Conservation (phyloP, 2,329 filamentous ascomycete species). For the Hypocrella siamensis region DNA sequence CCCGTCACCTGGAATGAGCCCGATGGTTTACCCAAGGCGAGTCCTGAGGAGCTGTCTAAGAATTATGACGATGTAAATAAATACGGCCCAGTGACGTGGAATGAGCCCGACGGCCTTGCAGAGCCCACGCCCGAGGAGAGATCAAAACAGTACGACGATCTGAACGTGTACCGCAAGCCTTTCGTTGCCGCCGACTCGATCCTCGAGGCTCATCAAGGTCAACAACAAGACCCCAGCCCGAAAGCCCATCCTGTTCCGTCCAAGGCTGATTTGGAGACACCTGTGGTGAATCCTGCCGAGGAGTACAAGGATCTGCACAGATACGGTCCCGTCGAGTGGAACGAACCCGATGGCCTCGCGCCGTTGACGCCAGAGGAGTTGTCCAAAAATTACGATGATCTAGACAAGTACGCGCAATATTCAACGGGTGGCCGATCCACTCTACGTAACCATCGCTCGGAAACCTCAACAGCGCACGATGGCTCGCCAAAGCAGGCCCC, state of each 20-base stretch:
- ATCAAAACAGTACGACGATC: slow-evolving; percentile 23
- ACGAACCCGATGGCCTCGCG: slow-evolving; percentile 5
- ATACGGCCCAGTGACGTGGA: slow-evolving; percentile 19
- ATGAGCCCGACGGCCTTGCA: slow-evolving; percentile 19
- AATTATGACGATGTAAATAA: slow-evolving; percentile 22
- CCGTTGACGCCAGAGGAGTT: slow-evolving; percentile 10
- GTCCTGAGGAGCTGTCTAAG: slow-evolving; percentile 18
- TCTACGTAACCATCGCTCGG: slow-evolving; percentile 15
- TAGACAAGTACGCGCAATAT: slow-evolving; percentile 9
- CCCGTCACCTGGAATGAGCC: slow-evolving; percentile 21
- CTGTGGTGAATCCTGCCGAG: slow-evolving; percentile 1
- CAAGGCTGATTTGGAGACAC: slow-evolving; percentile 3
- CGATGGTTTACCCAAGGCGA: slow-evolving; percentile 19
- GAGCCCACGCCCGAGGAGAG: slow-evolving; percentile 17
- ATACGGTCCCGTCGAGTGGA: slow-evolving; percentile 5
- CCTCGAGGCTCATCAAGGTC: slow-evolving; percentile 5
- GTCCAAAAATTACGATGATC: slow-evolving; percentile 15
- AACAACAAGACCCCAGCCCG: slow-evolving; percentile 4
- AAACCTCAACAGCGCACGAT: slow-evolving; percentile 19
- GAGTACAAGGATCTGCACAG: slow-evolving; percentile 5
- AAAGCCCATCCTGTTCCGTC: slow-evolving; percentile 4
- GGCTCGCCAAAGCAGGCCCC: slow-evolving; percentile 18
- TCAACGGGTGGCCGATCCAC: slow-evolving; percentile 11
- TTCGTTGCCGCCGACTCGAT: slow-evolving; percentile 5
- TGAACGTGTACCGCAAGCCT: slow-evolving; percentile 14